phyloP scores from a whole-genome alignment of 768 basidiomycete genomes.

The Leccinum obscurum region DNA sequence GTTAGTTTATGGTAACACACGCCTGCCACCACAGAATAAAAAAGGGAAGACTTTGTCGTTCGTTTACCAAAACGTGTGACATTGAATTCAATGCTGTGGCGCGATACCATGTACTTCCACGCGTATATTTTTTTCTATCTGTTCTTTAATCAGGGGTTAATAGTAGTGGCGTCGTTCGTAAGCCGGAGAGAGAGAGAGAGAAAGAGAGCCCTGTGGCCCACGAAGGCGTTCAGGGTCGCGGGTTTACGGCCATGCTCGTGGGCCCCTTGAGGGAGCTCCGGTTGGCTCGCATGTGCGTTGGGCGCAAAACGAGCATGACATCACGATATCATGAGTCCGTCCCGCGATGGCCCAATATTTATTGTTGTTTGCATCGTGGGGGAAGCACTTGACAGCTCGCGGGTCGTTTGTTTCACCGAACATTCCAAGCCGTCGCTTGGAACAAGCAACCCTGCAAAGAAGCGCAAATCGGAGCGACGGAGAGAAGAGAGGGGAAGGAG shows the following conservation, averaged over 20 bases:
- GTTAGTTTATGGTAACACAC: not conserved
- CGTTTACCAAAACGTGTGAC: not conserved
- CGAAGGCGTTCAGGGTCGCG: constrained; percentile 12
- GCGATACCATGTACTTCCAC: not conserved
- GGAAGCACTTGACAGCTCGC: not conserved
- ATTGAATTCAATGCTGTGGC: not conserved
- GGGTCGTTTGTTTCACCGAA: not conserved
- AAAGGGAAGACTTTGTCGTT: not conserved
- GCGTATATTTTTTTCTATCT: not conserved
- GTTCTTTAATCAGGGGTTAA: not conserved
- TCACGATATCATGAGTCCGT: not conserved
- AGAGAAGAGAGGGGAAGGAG: not conserved
- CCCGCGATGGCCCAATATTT: not conserved
- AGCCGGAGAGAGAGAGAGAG: not conserved
- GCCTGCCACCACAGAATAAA: not conserved
- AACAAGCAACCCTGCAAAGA: not conserved
- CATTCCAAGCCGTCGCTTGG: not conserved
- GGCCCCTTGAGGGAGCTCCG: not conserved
- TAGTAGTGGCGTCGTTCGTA: not conserved
- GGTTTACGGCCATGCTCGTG: constrained; percentile 2
- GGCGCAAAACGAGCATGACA: not conserved
- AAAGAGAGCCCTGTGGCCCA: not conserved
- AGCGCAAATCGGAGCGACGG: not conserved
- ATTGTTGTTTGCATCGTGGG: not conserved
- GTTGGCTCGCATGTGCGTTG: not conserved